Percentiles rank a stretch among this genome's conserved stretches.
These are phyloP conservation scores for Pichia pseudocactophila DNA, from an alignment of 805 yeast genomes.

Conservation along the genomic window DNA sequence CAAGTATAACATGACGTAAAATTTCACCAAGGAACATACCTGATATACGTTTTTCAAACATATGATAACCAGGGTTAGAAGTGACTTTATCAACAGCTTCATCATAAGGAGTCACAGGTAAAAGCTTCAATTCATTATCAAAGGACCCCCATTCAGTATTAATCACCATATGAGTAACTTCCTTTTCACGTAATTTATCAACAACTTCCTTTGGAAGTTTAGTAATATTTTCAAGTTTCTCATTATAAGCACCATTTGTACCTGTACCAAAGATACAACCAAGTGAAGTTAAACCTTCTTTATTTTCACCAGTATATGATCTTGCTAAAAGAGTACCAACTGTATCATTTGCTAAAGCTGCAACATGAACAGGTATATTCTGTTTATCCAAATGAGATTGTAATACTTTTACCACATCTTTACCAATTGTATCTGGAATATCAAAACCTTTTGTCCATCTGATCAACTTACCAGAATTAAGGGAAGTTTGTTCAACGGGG, in stretches of 20 bases:
- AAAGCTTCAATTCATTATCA: slow-evolving; percentile 66
- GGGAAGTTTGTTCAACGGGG: slow-evolving; percentile 81
- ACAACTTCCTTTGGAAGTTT: slow-evolving; percentile 51
- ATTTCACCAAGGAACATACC: slow-evolving; percentile 94
- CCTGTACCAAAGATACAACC: slow-evolving; percentile 97
- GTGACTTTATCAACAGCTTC: slow-evolving; percentile 59
- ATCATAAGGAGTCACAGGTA: slow-evolving; percentile 80
- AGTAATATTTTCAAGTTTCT: slow-evolving; percentile 60
- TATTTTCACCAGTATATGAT: slow-evolving; percentile 61
- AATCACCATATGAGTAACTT: slow-evolving; percentile 67
- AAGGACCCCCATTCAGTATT: slow-evolving; percentile 99
- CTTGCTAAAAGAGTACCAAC: slow-evolving; percentile 89
- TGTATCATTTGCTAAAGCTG: slow-evolving; percentile 91
- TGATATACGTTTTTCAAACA: slow-evolving; percentile 86
- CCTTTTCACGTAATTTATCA: slow-evolving; percentile 31
- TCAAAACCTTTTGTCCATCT: slow-evolving; percentile 97
- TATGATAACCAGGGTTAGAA: slow-evolving; percentile 77
- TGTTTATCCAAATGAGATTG: slow-evolving; percentile 59
- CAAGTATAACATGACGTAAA: slow-evolving; percentile 63
- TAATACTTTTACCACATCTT: slow-evolving; percentile 67
- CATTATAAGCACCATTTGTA: slow-evolving; percentile 92
- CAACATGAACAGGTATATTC: slow-evolving; percentile 58
- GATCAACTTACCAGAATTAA: slow-evolving; percentile 69
- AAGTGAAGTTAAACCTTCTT: slow-evolving; percentile 66
- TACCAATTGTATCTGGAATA: slow-evolving; percentile 74